Conservation (phyloP, 2,329 filamentous ascomycete genomes). For the Bimuria novae-zelandiae region DNA sequence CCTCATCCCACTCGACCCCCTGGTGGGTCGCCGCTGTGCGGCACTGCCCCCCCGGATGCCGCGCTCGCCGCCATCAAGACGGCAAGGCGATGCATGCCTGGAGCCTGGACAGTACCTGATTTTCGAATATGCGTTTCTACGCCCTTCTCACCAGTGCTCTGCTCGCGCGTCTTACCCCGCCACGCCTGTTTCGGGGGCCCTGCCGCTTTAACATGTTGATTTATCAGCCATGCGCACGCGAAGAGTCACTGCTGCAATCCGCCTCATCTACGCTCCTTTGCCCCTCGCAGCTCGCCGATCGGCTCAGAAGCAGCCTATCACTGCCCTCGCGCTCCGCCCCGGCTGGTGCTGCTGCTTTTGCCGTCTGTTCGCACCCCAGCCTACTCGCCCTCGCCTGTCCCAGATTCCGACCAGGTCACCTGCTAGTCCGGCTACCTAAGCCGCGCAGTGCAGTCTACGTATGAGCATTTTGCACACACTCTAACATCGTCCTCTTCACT, state of each 20-base stretch:
- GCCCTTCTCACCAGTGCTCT: background rate
- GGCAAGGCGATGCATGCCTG: background rate
- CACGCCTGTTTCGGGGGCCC: constrained; percentile 14
- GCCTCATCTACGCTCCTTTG: background rate
- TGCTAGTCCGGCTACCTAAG: constrained; percentile 11
- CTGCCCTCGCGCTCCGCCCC: background rate
- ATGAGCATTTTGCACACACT: constrained; percentile 19
- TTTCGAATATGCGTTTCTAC: background rate
- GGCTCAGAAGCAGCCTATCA: constrained; percentile 13
- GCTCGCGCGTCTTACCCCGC: constrained; percentile 9
- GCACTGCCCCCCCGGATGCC: background rate
- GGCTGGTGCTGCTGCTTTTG: constrained; percentile 20
- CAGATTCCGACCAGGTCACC: constrained; percentile 23
- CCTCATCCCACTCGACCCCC: constrained; percentile 5
- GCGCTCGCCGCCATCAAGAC: background rate
- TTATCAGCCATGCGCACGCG: constrained; percentile 14
- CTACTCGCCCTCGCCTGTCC: constrained; percentile 17
- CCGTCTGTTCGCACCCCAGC: constrained; percentile 7
- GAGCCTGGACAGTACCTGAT: constrained; percentile 2
- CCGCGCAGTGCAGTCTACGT: constrained; percentile 20
- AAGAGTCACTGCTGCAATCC: constrained; percentile 8
- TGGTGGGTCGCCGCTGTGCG: constrained; percentile 10
- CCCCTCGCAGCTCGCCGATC: constrained; percentile 1
- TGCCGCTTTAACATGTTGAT: constrained; percentile 17
- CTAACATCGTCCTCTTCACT: constrained; percentile 21